A percentile compares a stretch with the other conserved stretches of the same genome.
phyloP scores from a whole-genome alignment of 179 eudicot species.

The Beta macrorhiza region DNA sequence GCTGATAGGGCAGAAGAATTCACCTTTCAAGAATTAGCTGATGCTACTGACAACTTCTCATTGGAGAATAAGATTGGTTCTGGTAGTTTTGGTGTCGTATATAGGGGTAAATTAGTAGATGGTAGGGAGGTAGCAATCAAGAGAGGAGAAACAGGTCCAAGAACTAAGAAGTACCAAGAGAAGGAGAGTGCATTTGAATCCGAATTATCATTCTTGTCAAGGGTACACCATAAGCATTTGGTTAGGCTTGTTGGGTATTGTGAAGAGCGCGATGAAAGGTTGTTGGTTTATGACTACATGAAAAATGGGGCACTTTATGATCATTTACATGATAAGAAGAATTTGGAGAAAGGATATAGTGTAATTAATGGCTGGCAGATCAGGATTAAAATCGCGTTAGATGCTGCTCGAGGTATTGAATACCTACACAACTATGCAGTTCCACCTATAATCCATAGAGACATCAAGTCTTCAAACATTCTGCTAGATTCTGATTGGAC shows the following conservation, averaged over 20 bases:
- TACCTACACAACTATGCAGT: conserved; percentile 93
- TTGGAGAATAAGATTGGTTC: conserved; percentile 78
- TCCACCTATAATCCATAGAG: conserved; percentile 89
- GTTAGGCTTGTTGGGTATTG: conserved; percentile 92
- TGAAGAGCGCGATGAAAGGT: conserved; percentile 81
- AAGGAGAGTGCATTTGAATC: conserved; percentile 92
- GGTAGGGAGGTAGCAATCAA: conserved; percentile 95
- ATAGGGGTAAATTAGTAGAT: conserved; percentile 69
- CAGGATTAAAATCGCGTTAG: conserved; percentile 79
- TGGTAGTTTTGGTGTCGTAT: conserved; percentile 90
- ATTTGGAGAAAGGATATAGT: conserved; percentile 54
- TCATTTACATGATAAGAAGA: conserved; percentile 73
- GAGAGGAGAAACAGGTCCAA: conserved; percentile 60
- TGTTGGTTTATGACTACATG: conserved; percentile 89
- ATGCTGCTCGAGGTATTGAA: conserved; percentile 88
- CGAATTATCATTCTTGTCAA: conserved; percentile 72
- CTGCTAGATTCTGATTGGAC: conserved; percentile 75
- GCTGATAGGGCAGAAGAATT: conserved; percentile 78
- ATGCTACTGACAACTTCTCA: conserved; percentile 68
- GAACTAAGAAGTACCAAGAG: conserved; percentile 69
- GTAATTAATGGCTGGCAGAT: conserved; percentile 76
- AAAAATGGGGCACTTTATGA: conserved; percentile 80
- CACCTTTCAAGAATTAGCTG: conserved; percentile 60
- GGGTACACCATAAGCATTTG: conserved; percentile 89
- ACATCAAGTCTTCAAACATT: conserved; percentile 90